A percentile compares a stretch with the other conserved stretches of the same genome.
Evolutionary conservation across 768 basidiomycete species (phyloP).

Genomic region (Tulasnella sp.): DNA sequence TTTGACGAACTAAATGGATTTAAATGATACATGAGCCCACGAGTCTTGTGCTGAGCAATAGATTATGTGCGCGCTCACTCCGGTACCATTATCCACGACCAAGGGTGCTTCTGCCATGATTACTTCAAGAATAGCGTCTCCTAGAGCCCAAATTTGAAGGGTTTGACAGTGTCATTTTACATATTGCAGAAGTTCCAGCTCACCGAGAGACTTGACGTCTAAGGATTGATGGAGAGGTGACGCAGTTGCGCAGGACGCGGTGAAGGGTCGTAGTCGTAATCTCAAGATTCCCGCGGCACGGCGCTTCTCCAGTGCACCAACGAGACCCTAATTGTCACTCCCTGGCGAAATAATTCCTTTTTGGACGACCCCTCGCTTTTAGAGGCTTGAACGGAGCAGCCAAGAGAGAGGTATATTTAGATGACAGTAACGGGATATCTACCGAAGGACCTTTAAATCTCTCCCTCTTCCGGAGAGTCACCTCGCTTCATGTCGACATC

Average conservation of each 20-base stretch:
- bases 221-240: background rate
- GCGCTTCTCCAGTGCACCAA: background rate
- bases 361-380: background rate
- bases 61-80: constrained; percentile 49
- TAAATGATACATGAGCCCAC: background rate
- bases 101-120: constrained; percentile 42
- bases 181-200: background rate
- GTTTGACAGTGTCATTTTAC: background rate
- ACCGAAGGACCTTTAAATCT: constrained; percentile 52
- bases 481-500: constrained; percentile 35
- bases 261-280: background rate
- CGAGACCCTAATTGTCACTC: background rate
- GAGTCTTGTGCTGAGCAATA: constrained; percentile 14
- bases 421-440: background rate
- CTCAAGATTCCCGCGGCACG: constrained; percentile 7
- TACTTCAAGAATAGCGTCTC: background rate
- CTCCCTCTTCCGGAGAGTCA: constrained; percentile 84
- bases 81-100: constrained; percentile 86
- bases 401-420: background rate
- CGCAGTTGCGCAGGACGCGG: constrained; percentile 9
- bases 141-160: background rate
- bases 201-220: background rate
- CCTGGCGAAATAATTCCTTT: background rate
- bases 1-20: constrained; percentile 75
- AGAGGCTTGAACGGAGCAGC: background rate